phyloP scores from a whole-genome alignment of 2,329 filamentous ascomycete species.

The Polytolypa hystricis region DNA sequence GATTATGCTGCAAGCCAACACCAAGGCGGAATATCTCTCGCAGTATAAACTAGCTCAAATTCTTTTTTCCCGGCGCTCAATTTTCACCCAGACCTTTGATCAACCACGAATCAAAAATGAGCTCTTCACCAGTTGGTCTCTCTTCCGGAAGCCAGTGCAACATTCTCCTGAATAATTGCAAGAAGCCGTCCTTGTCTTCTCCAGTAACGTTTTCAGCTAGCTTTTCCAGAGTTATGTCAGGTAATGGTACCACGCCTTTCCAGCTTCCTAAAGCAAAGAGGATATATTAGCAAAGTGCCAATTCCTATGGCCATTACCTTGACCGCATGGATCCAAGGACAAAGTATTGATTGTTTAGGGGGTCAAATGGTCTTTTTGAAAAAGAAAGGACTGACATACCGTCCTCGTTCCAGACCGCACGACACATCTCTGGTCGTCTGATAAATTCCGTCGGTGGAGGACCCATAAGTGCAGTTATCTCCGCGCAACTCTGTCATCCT shows the following conservation, averaged over 20 bases:
- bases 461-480: conserved; percentile 2
- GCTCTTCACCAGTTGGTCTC: conserved; percentile 19
- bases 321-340: too few relatives aligned
- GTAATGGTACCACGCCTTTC: conserved; percentile 8
- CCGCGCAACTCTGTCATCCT: conserved; percentile 1
- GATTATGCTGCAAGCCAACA: too few relatives aligned
- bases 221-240: conserved; percentile 1
- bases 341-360: background rate
- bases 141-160: conserved; percentile 22
- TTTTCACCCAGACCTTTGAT: conserved; percentile 3
- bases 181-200: conserved; percentile 21
- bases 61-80: too few relatives aligned
- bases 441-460: conserved; percentile 1
- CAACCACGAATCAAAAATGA: conserved; percentile 11
- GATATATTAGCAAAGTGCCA: background rate
- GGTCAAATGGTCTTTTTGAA: background rate
- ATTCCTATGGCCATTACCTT: too few relatives aligned
- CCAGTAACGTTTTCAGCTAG: conserved; percentile 4
- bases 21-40: too few relatives aligned
- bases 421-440: background rate
- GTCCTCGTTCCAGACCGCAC: conserved; percentile 1
- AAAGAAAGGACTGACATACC: conserved; percentile 1
- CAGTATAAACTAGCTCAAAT: too few relatives aligned
- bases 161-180: conserved; percentile 21
- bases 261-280: background rate